A percentile compares a stretch with the other conserved stretches of the same genome.
These are phyloP conservation scores for Tricholoma sp. DNA, from an alignment of 768 basidiomycete genomes.

Conservation along the genomic window DNA sequence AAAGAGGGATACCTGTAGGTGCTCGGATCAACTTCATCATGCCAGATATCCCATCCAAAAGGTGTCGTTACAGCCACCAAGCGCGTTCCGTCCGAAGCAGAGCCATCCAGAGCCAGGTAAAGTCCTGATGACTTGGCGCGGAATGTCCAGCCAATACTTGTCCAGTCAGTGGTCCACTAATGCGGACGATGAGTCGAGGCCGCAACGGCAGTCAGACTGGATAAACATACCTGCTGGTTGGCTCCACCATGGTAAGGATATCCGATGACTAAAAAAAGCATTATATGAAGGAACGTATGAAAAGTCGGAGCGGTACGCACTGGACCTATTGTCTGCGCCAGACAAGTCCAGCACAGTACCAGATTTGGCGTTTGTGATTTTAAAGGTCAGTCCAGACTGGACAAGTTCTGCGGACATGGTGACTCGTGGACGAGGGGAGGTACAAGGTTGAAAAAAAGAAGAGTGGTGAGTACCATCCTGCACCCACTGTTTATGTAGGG, in stretches of 20 bases:
- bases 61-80: conserved; percentile 32
- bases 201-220: not conserved
- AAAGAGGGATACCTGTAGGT: conserved; percentile 32
- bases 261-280: conserved; percentile 38
- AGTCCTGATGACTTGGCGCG: conserved; percentile 34
- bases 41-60: conserved; percentile 47
- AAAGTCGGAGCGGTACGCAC: conserved; percentile 22
- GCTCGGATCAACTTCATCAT: conserved; percentile 32
- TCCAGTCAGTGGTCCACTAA: conserved; percentile 46
- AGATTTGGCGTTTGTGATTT: conserved; percentile 45
- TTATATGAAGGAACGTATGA: no score
- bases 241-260: conserved; percentile 34
- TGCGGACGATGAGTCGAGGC: not conserved
- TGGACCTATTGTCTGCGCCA: conserved; percentile 40
- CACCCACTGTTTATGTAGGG: conserved; percentile 1
- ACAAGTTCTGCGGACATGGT: conserved; percentile 20
- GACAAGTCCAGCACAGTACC: conserved; percentile 54
- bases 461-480: not conserved
- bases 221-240: conserved; percentile 42
- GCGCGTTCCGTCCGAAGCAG: conserved; percentile 33
- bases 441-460: not conserved
- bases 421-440: not conserved
- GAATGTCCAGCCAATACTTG: conserved; percentile 35
- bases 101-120: conserved; percentile 37
- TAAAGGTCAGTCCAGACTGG: conserved; percentile 35